Conservation (phyloP, 2,329 filamentous ascomycete genomes). For the Aspergillus calidoustus region DNA sequence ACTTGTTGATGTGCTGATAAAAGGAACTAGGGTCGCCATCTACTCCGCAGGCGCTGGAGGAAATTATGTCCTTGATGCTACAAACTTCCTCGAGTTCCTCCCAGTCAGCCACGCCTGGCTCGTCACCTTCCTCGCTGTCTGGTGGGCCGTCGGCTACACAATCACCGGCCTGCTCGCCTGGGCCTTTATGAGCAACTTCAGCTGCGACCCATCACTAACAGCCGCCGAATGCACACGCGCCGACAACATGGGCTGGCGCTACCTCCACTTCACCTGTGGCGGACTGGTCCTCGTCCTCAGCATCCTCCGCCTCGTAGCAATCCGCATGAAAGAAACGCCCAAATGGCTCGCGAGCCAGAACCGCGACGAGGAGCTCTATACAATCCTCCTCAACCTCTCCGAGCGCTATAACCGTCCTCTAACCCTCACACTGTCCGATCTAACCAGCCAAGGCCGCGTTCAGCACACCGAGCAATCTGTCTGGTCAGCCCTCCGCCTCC, state of each 20-base stretch:
- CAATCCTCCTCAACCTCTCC: slow-evolving; percentile 56
- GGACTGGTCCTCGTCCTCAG: slow-evolving; percentile 75
- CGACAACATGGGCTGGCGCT: slow-evolving; percentile 72
- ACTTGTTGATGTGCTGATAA: background rate
- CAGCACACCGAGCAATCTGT: slow-evolving; percentile 16
- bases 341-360: slow-evolving; percentile 79
- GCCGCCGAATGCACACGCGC: slow-evolving; percentile 46
- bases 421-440: background rate
- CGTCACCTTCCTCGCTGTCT: slow-evolving; percentile 75
- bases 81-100: slow-evolving; percentile 80
- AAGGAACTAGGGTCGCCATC: slow-evolving; percentile 8
- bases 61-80: slow-evolving; percentile 79
- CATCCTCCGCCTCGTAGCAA: slow-evolving; percentile 73
- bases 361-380: slow-evolving; percentile 75
- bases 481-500: slow-evolving; percentile 3
- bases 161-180: slow-evolving; percentile 60
- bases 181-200: slow-evolving; percentile 73
- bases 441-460: slow-evolving; percentile 9
- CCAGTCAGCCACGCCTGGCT: slow-evolving; percentile 71
- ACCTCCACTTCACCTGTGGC: slow-evolving; percentile 71
- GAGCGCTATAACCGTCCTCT: slow-evolving; percentile 10
- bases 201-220: slow-evolving; percentile 43
- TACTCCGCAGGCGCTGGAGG: slow-evolving; percentile 61
- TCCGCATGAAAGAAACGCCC: slow-evolving; percentile 81
- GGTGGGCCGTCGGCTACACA: slow-evolving; percentile 73